Evolutionary conservation across 2,329 filamentous ascomycete genomes (phyloP).

Genomic region (Fusarium sp.): DNA sequence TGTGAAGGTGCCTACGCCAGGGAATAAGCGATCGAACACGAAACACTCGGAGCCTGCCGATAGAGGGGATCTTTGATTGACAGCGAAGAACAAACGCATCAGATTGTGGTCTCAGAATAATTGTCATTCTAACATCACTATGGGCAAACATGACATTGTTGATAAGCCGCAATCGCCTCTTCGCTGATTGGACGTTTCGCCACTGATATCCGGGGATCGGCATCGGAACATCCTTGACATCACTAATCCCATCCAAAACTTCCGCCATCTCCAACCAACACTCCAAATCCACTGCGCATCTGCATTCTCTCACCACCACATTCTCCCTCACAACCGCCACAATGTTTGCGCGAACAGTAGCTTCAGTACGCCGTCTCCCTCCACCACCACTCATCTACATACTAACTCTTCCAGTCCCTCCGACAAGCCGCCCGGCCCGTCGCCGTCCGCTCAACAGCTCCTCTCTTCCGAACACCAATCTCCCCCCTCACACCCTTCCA

Average conservation of each 20-base stretch:
- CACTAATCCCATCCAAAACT: slow-evolving; percentile 36
- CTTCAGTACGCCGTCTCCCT: slow-evolving; percentile 23
- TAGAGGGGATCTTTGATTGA: background rate
- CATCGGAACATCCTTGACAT: slow-evolving; percentile 41
- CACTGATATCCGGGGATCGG: slow-evolving; percentile 28
- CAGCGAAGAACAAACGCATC: background rate
- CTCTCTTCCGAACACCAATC: slow-evolving; percentile 39
- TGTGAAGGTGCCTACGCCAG: background rate
- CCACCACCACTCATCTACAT: background rate
- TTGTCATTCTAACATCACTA: background rate
- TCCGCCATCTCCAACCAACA: slow-evolving; percentile 23
- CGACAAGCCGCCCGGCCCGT: slow-evolving; percentile 51
- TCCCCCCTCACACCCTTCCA: slow-evolving; percentile 49
- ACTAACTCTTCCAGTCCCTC: slow-evolving; percentile 44
- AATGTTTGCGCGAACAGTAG: slow-evolving; percentile 44
- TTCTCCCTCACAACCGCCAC: slow-evolving; percentile 21
- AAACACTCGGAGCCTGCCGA: background rate
- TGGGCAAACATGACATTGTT: background rate
- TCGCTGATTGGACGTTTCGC: slow-evolving; percentile 35
- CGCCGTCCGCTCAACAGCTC: slow-evolving; percentile 38
- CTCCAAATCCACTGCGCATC: slow-evolving; percentile 1
- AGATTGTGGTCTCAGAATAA: background rate
- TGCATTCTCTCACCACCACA: slow-evolving; percentile 15
- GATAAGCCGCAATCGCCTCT: slow-evolving; percentile 25
- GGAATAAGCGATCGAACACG: background rate